A percentile compares a stretch with the other conserved stretches of the same genome.
Evolutionary conservation across 2,329 filamentous ascomycete species (phyloP).

Genomic region (Madurella mycetomatis): DNA sequence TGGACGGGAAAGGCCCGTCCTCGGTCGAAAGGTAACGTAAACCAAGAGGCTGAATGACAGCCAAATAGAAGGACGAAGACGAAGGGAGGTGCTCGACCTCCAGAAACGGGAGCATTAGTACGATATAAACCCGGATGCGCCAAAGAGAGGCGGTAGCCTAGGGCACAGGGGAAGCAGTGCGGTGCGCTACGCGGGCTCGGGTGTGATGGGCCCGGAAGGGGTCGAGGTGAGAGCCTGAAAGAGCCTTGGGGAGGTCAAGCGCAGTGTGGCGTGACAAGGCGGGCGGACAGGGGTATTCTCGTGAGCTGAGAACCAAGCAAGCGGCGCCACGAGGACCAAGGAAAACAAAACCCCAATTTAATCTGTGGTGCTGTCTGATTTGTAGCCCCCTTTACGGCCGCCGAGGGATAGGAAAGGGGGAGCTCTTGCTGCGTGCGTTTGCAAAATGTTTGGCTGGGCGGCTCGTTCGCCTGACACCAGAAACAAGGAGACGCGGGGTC

Average conservation of each 20-base stretch:
- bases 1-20: slow-evolving; percentile 28
- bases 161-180: neutral
- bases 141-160: slow-evolving; percentile 12
- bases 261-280: slow-evolving; percentile 20
- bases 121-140: slow-evolving; percentile 12
- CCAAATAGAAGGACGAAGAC: slow-evolving; percentile 78
- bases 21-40: slow-evolving; percentile 59
- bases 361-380: neutral
- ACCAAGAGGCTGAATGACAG: slow-evolving; percentile 71
- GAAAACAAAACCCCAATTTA: neutral
- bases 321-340: slow-evolving; percentile 11
- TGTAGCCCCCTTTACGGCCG: neutral
- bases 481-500: neutral
- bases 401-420: neutral
- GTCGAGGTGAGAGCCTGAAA: slow-evolving; percentile 7
- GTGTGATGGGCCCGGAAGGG: slow-evolving; percentile 1
- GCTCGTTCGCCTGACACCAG: neutral
- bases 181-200: slow-evolving; percentile 8
- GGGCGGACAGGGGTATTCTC: slow-evolving; percentile 9
- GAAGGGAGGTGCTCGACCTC: slow-evolving; percentile 73
- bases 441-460: neutral
- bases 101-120: slow-evolving; percentile 44
- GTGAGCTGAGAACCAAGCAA: slow-evolving; percentile 20
- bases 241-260: neutral
- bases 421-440: neutral